Conservation (phyloP, 768 basidiomycete species). For the Porphyrellus cyaneotinctus region DNA sequence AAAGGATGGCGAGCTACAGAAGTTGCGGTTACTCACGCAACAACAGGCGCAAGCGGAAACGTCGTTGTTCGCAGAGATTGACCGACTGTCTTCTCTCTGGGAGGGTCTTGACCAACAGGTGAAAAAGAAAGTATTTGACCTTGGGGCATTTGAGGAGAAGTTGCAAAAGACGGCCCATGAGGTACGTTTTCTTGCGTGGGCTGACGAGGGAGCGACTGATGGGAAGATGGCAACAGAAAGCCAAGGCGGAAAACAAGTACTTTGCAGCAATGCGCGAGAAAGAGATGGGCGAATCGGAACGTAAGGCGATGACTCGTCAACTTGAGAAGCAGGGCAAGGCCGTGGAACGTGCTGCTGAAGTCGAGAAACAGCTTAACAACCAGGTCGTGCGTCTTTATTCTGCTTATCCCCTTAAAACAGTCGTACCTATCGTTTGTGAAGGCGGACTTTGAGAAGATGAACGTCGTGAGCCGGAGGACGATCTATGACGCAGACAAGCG, state of each 20-base stretch:
- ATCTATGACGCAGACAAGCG: slow-evolving; percentile 27
- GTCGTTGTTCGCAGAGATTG: slow-evolving; percentile 80
- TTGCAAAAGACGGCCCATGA: slow-evolving; percentile 62
- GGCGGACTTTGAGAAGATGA: slow-evolving; percentile 46
- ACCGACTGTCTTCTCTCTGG: slow-evolving; percentile 83
- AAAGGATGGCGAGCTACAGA: slow-evolving; percentile 67
- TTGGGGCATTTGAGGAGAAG: slow-evolving; percentile 65
- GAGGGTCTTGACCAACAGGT: slow-evolving; percentile 77
- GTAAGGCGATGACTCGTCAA: slow-evolving; percentile 56
- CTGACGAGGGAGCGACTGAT: background rate
- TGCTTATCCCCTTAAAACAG: background rate
- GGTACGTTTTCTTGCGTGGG: slow-evolving; percentile 40
- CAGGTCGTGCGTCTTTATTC: slow-evolving; percentile 21
- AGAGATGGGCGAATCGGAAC: slow-evolving; percentile 75
- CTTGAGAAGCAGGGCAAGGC: slow-evolving; percentile 58
- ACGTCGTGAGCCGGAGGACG: slow-evolving; percentile 30
- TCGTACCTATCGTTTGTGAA: slow-evolving; percentile 12
- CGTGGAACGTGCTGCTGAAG: slow-evolving; percentile 61
- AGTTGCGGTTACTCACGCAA: slow-evolving; percentile 55
- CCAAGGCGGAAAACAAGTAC: slow-evolving; percentile 94
- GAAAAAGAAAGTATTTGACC: slow-evolving; percentile 79
- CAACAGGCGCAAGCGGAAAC: slow-evolving; percentile 68
- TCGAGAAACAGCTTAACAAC: slow-evolving; percentile 53
- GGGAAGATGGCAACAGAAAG: slow-evolving; percentile 55
- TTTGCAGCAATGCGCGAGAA: slow-evolving; percentile 87